Evolutionary conservation across 805 yeast genomes (phyloP).

Genomic region (Candida ortonii): DNA sequence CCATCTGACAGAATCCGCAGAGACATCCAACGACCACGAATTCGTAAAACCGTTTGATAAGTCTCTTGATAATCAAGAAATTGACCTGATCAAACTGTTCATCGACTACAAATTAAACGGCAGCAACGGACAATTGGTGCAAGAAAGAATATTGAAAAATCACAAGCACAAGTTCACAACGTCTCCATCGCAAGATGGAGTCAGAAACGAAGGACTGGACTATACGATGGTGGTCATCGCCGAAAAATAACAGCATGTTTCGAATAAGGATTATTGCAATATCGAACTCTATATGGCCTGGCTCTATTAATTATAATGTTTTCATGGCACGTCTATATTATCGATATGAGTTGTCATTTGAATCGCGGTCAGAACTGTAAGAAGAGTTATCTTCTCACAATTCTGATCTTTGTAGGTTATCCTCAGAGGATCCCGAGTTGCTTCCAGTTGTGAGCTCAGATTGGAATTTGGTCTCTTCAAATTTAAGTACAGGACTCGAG

Average conservation of each 20-base stretch:
- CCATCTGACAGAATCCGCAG: no score
- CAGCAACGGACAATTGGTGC: constrained; percentile 21
- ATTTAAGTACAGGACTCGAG: no score
- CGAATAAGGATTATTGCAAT: neutral
- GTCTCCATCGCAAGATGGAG: constrained; percentile 1
- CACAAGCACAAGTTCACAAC: constrained; percentile 2
- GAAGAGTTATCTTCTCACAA: constrained; percentile 7
- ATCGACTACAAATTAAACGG: constrained; percentile 33
- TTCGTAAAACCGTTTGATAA: neutral
- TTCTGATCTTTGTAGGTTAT: neutral
- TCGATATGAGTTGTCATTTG: constrained; percentile 7
- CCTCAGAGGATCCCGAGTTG: no score
- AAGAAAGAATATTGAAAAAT: constrained; percentile 11
- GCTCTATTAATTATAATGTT: no score
- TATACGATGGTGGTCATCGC: constrained; percentile 27
- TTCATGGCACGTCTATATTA: no score
- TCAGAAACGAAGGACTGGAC: constrained; percentile 25
- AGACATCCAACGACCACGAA: no score
- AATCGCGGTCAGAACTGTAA: constrained; percentile 8
- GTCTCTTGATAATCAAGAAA: constrained; percentile 11
- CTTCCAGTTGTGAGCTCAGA: no score
- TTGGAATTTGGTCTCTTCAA: no score
- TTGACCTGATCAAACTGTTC: constrained; percentile 28
- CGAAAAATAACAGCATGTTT: constrained; percentile 20
- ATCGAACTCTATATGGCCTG: no score